phyloP scores from a whole-genome alignment of 352 stramenopile species.

The Globisporangium recalcitrans region DNA sequence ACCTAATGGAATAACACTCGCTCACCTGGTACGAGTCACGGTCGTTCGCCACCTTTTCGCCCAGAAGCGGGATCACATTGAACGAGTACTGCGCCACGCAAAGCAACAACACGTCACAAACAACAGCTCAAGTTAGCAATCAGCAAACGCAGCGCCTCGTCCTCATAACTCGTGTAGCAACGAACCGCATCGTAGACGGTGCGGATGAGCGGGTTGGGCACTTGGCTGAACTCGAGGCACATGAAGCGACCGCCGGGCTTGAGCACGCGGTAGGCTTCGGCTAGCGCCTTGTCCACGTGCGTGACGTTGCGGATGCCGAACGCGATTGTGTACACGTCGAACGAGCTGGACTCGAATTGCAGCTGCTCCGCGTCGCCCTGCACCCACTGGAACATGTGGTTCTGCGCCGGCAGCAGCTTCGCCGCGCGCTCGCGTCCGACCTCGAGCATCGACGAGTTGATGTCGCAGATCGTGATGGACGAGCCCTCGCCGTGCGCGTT shows the following conservation, averaged over 20 bases:
- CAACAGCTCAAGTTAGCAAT: not conserved
- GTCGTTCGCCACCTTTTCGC: conserved; percentile 95
- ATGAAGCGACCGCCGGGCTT: conserved; percentile 96
- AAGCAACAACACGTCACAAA: conserved; percentile 4
- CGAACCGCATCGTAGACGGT: conserved; percentile 92
- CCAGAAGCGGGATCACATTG: conserved; percentile 95
- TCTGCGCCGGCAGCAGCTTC: conserved; percentile 56
- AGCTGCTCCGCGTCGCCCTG: conserved; percentile 96
- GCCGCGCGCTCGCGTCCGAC: conserved; percentile 90
- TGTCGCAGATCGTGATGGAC: conserved; percentile 96
- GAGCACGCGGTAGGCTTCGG: conserved; percentile 94
- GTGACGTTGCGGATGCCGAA: conserved; percentile 99
- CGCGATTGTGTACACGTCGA: conserved; percentile 99
- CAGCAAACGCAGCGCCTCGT: not conserved
- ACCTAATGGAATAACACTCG: not conserved
- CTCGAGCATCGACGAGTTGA: conserved; percentile 98
- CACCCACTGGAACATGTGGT: conserved; percentile 82
- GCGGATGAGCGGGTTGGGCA: conserved; percentile 90
- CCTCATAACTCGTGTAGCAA: not conserved
- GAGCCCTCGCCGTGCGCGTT: conserved; percentile 31
- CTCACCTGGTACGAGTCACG: conserved; percentile 93
- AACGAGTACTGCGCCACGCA: conserved; percentile 92
- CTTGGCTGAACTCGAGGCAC: conserved; percentile 97
- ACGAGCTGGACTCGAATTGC: conserved; percentile 92
- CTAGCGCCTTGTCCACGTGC: conserved; percentile 93